Percentiles rank a stretch among this genome's conserved stretches.
Evolutionary conservation across 129 eudicot species (phyloP).

Genomic region (Artemisia annua): DNA sequence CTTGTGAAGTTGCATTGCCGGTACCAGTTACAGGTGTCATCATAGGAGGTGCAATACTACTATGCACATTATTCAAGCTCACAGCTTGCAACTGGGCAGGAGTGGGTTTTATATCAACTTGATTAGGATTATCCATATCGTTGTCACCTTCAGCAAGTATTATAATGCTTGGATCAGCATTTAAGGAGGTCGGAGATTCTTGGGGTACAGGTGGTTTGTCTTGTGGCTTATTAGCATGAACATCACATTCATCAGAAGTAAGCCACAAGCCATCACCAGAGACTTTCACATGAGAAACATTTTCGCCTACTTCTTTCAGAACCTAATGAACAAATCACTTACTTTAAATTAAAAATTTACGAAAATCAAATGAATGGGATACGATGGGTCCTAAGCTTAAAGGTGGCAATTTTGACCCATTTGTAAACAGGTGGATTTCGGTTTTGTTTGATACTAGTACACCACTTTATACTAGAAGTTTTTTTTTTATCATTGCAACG

Average conservation of each 20-base stretch:
- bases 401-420: neutral
- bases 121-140: constrained; percentile 35
- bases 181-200: constrained; percentile 21
- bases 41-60: neutral
- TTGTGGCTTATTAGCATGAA: constrained; percentile 38
- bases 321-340: constrained; percentile 38
- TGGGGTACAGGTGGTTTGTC: constrained; percentile 33
- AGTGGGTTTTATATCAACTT: constrained; percentile 50
- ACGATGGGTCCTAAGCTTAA: neutral
- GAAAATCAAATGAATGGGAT: neutral
- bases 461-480: neutral
- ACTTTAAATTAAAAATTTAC: neutral
- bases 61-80: constrained; percentile 6
- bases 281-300: constrained; percentile 52
- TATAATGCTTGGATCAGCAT: constrained; percentile 25
- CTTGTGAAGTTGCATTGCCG: neutral
- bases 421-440: neutral
- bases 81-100: constrained; percentile 28
- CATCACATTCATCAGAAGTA: constrained; percentile 43
- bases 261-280: constrained; percentile 81
- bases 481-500: neutral
- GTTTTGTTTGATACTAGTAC: neutral
- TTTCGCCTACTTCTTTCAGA: constrained; percentile 54
- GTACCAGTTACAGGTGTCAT: neutral
- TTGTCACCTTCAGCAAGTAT: constrained; percentile 62